Evolutionary conservation across 176 grass and related monocot genomes (phyloP).

Genomic region (Avena insularis): DNA sequence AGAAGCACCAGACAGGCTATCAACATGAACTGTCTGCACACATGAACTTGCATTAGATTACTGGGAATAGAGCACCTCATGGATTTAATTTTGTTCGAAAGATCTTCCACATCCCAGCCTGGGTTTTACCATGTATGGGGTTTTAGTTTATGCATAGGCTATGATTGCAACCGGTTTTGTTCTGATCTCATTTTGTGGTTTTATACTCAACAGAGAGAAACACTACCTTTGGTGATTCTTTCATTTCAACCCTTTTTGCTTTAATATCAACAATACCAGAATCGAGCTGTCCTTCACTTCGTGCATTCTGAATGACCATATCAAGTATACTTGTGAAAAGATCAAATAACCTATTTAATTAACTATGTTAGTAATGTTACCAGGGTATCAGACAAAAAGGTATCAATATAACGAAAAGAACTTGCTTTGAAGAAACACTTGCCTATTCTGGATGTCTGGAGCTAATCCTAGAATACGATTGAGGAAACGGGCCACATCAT

Average conservation of each 20-base stretch:
- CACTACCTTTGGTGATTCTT: conserved; percentile 75
- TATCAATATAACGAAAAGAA: conserved; percentile 32
- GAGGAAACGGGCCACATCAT: conserved; percentile 91
- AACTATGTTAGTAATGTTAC: conserved; percentile 24
- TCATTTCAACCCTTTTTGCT: conserved; percentile 82
- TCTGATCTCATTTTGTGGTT: not conserved
- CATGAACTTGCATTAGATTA: conserved; percentile 36
- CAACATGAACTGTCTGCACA: conserved; percentile 87
- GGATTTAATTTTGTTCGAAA: not conserved
- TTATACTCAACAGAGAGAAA: conserved; percentile 22
- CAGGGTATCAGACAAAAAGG: not conserved
- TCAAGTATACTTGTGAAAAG: conserved; percentile 85
- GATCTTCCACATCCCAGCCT: not conserved
- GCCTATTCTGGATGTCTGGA: conserved; percentile 93
- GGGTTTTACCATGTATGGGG: not conserved
- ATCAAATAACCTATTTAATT: conserved; percentile 82
- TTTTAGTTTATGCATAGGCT: conserved; percentile 9
- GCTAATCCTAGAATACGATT: conserved; percentile 92
- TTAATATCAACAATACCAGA: conserved; percentile 97
- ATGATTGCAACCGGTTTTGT: not conserved
- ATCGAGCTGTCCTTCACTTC: conserved; percentile 89
- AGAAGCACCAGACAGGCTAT: conserved; percentile 82
- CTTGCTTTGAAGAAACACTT: conserved; percentile 27
- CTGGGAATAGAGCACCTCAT: not conserved
- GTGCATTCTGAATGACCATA: conserved; percentile 77